Evolutionary conservation across 2,329 filamentous ascomycete genomes (phyloP).

Genomic region (Botrytis pseudocinerea): DNA sequence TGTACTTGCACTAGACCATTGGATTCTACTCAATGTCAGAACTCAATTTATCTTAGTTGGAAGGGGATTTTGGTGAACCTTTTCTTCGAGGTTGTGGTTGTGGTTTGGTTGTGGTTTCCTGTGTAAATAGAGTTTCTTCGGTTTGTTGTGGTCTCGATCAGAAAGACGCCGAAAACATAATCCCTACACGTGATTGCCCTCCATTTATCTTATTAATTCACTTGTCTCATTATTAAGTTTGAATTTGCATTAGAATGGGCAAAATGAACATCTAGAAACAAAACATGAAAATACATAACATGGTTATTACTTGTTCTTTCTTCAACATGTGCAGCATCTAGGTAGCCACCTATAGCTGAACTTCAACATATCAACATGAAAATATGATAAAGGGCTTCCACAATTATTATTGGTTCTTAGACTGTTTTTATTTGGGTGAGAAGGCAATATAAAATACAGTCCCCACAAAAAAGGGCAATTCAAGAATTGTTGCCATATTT

Average conservation of each 20-base stretch:
- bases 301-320: too few species aligned
- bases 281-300: neutral
- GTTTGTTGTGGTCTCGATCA: neutral
- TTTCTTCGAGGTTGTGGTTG: neutral
- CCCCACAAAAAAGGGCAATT: neutral
- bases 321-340: neutral
- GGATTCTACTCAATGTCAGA: neutral
- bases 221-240: neutral
- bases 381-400: neutral
- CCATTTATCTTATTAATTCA: neutral
- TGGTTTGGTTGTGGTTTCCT: neutral
- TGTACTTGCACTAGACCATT: neutral
- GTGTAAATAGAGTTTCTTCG: neutral
- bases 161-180: neutral
- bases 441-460: neutral
- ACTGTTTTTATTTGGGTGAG: neutral
- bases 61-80: neutral
- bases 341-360: neutral
- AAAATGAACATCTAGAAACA: neutral
- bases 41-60: neutral
- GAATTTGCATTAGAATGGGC: neutral
- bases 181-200: neutral
- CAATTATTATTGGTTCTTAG: neutral
- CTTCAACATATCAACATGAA: neutral
- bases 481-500: neutral